These are phyloP conservation scores for Phytophthora litchii DNA, from an alignment of 352 stramenopile genomes.

Conservation along the genomic window DNA sequence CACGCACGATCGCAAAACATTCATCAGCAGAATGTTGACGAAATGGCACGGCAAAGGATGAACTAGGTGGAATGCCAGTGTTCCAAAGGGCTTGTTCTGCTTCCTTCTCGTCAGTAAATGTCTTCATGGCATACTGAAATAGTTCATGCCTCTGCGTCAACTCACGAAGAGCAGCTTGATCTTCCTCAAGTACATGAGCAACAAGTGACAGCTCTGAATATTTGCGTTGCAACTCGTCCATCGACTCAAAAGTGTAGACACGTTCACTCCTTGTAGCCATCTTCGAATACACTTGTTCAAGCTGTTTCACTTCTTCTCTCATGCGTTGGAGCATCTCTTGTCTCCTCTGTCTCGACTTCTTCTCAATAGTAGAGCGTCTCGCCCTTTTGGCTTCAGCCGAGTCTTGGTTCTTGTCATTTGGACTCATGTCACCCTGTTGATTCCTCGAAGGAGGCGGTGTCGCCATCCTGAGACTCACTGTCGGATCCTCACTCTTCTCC, in stretches of 20 bases:
- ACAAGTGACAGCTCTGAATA: conserved; percentile 42
- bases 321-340: conserved; percentile 38
- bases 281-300: conserved; percentile 49
- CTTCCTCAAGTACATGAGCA: conserved; percentile 43
- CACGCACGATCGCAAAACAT: conserved; percentile 48
- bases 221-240: conserved; percentile 19
- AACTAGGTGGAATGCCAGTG: conserved; percentile 34
- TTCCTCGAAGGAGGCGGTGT: conserved; percentile 7
- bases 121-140: conserved; percentile 29
- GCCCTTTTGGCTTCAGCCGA: conserved; percentile 35
- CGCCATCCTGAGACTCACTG: conserved; percentile 12
- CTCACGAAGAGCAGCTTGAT: conserved; percentile 32
- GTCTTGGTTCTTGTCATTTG: conserved; percentile 12
- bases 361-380: conserved; percentile 58
- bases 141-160: conserved; percentile 34
- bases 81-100: conserved; percentile 11
- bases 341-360: conserved; percentile 45
- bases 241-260: conserved; percentile 1
- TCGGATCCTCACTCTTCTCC: conserved; percentile 13
- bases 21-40: conserved; percentile 20
- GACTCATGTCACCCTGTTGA: conserved; percentile 6
- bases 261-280: conserved; percentile 19
- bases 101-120: conserved; percentile 8
- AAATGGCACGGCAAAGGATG: conserved; percentile 42
- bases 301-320: conserved; percentile 51